These are phyloP conservation scores for Trichoderma sp. DNA, from an alignment of 2,329 filamentous ascomycete species.

Conservation along the genomic window DNA sequence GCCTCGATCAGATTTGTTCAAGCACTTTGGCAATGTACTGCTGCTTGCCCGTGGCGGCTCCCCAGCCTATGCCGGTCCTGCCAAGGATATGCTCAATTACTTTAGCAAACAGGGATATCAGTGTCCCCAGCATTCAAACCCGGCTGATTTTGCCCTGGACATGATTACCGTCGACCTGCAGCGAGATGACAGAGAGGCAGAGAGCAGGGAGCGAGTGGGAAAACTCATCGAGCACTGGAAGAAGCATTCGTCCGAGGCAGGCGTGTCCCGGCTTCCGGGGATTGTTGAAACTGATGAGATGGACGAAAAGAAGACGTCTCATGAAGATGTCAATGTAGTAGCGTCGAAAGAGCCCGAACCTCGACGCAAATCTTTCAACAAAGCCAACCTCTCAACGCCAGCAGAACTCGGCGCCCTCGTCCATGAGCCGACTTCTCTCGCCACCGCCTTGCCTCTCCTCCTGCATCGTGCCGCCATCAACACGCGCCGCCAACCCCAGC, in stretches of 20 bases:
- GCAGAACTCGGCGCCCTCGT: constrained; percentile 71
- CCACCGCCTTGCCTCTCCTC: constrained; percentile 65
- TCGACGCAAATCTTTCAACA: constrained; percentile 46
- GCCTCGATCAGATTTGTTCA: constrained; percentile 71
- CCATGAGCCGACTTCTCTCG: constrained; percentile 62
- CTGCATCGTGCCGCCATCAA: constrained; percentile 69
- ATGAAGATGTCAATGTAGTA: neutral
- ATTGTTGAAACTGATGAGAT: constrained; percentile 37
- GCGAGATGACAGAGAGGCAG: constrained; percentile 60
- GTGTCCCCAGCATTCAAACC: constrained; percentile 71
- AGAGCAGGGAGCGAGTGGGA: constrained; percentile 63
- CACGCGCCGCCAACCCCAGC: constrained; percentile 64
- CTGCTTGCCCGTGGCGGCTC: constrained; percentile 70
- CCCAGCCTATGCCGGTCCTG: constrained; percentile 67
- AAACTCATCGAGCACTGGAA: constrained; percentile 63
- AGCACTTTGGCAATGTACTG: constrained; percentile 69
- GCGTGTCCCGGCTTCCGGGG: constrained; percentile 30
- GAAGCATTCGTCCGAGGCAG: neutral
- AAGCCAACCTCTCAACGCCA: constrained; percentile 59
- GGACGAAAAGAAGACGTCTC: constrained; percentile 25
- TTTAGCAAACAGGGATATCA: constrained; percentile 61
- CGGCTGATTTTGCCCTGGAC: constrained; percentile 76
- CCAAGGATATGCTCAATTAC: constrained; percentile 64
- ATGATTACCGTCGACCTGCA: constrained; percentile 76
- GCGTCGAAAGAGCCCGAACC: neutral